Percentiles rank a stretch among this genome's conserved stretches.
Conservation (phyloP, 2,329 filamentous ascomycete genomes). For the Arthrinium puccinioides region DNA sequence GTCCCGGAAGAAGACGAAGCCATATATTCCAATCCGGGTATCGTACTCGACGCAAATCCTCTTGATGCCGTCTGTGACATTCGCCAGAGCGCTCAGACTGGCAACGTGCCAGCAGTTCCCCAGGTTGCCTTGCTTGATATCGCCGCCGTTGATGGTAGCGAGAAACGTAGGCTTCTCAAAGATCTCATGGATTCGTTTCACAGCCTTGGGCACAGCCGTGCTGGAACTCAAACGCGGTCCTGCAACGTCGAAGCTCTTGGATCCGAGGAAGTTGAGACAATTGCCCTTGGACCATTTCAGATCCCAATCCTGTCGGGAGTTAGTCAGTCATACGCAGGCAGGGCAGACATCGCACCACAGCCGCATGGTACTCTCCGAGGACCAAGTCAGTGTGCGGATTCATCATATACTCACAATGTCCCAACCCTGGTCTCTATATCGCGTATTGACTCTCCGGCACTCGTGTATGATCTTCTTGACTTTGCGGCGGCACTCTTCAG, state of each 20-base stretch:
- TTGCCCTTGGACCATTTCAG: conserved; percentile 57
- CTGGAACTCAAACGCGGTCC: conserved; percentile 36
- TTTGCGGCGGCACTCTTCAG: conserved; percentile 55
- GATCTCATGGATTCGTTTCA: conserved; percentile 69
- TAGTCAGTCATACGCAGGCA: no score
- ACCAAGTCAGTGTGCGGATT: no score
- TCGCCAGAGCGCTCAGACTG: conserved; percentile 68
- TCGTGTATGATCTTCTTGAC: conserved; percentile 55
- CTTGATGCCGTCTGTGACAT: conserved; percentile 63
- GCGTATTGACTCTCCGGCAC: conserved; percentile 69
- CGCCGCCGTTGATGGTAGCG: conserved; percentile 57
- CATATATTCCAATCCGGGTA: conserved; percentile 71
- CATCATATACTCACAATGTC: conserved; percentile 46
- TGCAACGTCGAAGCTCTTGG: conserved; percentile 43
- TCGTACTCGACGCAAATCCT: conserved; percentile 71
- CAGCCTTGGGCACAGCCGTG: conserved; percentile 58
- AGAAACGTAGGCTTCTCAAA: conserved; percentile 68
- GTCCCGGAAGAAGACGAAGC: conserved; percentile 82
- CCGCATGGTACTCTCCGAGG: no score
- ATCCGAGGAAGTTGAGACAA: conserved; percentile 45
- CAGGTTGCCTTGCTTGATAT: conserved; percentile 69
- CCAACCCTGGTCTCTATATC: conserved; percentile 63
- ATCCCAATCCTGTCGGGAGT: conserved; percentile 51
- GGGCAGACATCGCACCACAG: no score
- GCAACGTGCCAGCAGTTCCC: conserved; percentile 85